Percentiles rank a stretch among this genome's conserved stretches.
Conservation (phyloP, 176 grass and related monocot species). For the Raddia distichophylla region DNA sequence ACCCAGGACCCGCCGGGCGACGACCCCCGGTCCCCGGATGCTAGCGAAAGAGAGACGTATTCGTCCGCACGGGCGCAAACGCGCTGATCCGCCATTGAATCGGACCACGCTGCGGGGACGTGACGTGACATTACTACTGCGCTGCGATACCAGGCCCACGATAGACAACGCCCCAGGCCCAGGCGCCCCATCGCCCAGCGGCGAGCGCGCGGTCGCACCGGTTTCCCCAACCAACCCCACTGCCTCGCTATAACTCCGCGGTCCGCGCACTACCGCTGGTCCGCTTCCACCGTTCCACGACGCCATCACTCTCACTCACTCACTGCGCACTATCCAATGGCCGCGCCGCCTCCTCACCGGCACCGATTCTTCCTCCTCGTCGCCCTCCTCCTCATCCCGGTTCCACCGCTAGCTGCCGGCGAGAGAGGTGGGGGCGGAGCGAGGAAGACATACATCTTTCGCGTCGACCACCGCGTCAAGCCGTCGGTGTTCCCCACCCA, state of each 20-base stretch:
- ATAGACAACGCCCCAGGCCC: neutral
- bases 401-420: neutral
- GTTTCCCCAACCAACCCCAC: slow-evolving; percentile 29
- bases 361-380: slow-evolving; percentile 28
- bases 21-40: too few relatives aligned
- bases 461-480: slow-evolving; percentile 63
- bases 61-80: neutral
- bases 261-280: slow-evolving; percentile 13
- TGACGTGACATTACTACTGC: slow-evolving; percentile 26
- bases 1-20: neutral
- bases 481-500: slow-evolving; percentile 74
- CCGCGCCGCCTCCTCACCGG: slow-evolving; percentile 15
- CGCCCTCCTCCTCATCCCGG: slow-evolving; percentile 31
- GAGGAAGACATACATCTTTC: slow-evolving; percentile 86
- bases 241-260: slow-evolving; percentile 35
- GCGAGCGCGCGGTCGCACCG: neutral
- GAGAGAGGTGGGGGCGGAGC: neutral
- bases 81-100: slow-evolving; percentile 12
- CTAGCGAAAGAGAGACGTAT: neutral
- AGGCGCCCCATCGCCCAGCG: neutral
- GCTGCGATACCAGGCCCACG: slow-evolving; percentile 13
- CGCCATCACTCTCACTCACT: slow-evolving; percentile 9
- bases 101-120: neutral
- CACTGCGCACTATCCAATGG: slow-evolving; percentile 43
- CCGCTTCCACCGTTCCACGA: slow-evolving; percentile 30